Evolutionary conservation across 2,329 filamentous ascomycete genomes (phyloP).

Genomic region (Blastomyces emzantsi): DNA sequence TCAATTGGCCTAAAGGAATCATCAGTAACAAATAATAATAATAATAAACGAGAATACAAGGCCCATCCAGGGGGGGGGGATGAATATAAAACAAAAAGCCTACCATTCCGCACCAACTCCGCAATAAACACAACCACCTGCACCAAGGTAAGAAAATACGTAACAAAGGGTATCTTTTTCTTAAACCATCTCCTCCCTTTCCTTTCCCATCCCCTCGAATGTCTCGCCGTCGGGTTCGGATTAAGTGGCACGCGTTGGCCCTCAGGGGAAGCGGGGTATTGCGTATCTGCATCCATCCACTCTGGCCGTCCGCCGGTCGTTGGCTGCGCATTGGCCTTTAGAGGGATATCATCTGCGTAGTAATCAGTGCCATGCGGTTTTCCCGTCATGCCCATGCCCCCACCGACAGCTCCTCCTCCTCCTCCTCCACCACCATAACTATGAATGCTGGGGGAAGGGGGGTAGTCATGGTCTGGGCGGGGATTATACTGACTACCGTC

Average conservation of each 20-base stretch:
- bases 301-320: slow-evolving; percentile 23
- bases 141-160: slow-evolving; percentile 66
- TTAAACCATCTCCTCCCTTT: slow-evolving; percentile 42
- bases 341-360: slow-evolving; percentile 36
- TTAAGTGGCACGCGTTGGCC: slow-evolving; percentile 31
- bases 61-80: background rate
- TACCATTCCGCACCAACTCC: slow-evolving; percentile 78
- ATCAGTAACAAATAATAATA: slow-evolving; percentile 10
- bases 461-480: slow-evolving; percentile 26
- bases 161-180: slow-evolving; percentile 63
- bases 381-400: slow-evolving; percentile 17
- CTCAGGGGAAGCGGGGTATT: slow-evolving; percentile 48
- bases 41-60: slow-evolving; percentile 1
- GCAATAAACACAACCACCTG: slow-evolving; percentile 83
- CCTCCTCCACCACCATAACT: slow-evolving; percentile 6
- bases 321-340: slow-evolving; percentile 33
- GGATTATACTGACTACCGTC: slow-evolving; percentile 33
- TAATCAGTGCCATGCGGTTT: slow-evolving; percentile 24
- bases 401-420: slow-evolving; percentile 10
- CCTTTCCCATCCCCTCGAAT: slow-evolving; percentile 37
- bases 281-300: slow-evolving; percentile 38
- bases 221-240: slow-evolving; percentile 11
- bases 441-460: slow-evolving; percentile 13
- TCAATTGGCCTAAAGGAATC: slow-evolving; percentile 53
- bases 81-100: slow-evolving; percentile 14